Base-by-base conservation (phyloP, 2,329 filamentous ascomycete genomes). In the Zasmidium citrigriseum region DNA sequence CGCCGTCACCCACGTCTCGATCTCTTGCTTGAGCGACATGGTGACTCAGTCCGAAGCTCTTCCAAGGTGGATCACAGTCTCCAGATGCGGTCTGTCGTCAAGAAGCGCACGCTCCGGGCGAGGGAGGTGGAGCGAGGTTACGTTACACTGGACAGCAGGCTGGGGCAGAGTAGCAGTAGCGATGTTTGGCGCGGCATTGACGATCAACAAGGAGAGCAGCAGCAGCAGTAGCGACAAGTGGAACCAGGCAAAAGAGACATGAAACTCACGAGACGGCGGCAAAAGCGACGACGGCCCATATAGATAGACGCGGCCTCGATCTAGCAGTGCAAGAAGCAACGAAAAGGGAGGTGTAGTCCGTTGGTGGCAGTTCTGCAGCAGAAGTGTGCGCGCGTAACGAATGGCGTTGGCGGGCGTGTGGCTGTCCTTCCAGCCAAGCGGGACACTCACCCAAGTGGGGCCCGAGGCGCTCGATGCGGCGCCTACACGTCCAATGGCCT, bases 1-100 rank as follows among this genome's bases (percentile, higher is more conserved):
- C 76, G 95, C 95, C 74, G 88, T 82, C 67, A 98, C 95, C 95
- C 95, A 99, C 51, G 91, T 96, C 80, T 98, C 93, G 77, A 99
- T 99, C 89, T 99, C 95, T 93, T 80, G 78, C 73, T 80, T 80
- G 64, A 81, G 76, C 70, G 79, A 80, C 78, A 81, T 80, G 69
- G 70, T 64, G 58, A 50, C n/a, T n/a, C 7, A 41, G 34, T 41
- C 4, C 47, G 46, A 52, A 44, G 46, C 45, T 45, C 22, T n/a
- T 41, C 34, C 12, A 41, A 41, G 34, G 12, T 41, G 34, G 4
- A 41, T 4, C 18, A 11, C n/a, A 24, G 16, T 16, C n/a, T n/a
- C n/a, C n/a, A 20, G 18, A 50, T 50, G 23, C 23, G 34, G 14
- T n/a, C 34, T 41, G 34, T 41, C 5, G 34, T 16, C 18, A n/a